These are phyloP conservation scores for Endothia cerciana DNA, from an alignment of 2,329 filamentous ascomycete genomes.

Conservation along the genomic window DNA sequence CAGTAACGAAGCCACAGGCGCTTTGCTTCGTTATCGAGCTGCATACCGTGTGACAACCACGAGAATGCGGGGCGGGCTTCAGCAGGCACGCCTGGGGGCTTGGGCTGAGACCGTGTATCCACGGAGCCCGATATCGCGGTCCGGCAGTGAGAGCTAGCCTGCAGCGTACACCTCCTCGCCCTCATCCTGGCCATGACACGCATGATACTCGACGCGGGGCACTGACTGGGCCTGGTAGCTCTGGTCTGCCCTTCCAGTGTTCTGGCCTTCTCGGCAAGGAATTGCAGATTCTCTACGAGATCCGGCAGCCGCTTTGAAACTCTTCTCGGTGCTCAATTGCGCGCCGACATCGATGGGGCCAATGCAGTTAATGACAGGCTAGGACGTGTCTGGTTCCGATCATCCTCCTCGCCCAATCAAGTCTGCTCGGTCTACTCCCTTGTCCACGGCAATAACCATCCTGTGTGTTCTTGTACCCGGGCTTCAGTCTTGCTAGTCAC, in stretches of 20 bases:
- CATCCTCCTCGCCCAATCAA: constrained; percentile 21
- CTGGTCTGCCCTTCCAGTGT: background rate
- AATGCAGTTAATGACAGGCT: constrained; percentile 14
- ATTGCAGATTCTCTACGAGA: constrained; percentile 1
- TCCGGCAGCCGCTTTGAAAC: background rate
- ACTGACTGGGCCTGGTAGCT: background rate
- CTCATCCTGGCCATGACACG: background rate
- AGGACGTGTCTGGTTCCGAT: constrained; percentile 16
- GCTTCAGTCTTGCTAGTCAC: background rate
- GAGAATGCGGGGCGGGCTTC: background rate
- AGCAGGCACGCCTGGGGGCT: background rate
- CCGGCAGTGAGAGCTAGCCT: background rate
- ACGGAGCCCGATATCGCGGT: constrained; percentile 7
- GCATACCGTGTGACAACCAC: background rate
- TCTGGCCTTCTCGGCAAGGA: background rate
- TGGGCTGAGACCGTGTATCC: constrained; percentile 1
- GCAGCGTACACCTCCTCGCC: background rate
- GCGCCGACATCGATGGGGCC: background rate
- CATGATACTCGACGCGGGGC: background rate
- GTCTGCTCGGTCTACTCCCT: constrained; percentile 10
- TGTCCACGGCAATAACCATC: constrained; percentile 21
- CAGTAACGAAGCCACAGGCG: background rate
- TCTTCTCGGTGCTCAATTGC: constrained; percentile 12
- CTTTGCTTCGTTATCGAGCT: background rate
- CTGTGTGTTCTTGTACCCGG: constrained; percentile 18